Evolutionary conservation across 2,329 filamentous ascomycete genomes (phyloP).

Genomic region (Byssothecium circinans): DNA sequence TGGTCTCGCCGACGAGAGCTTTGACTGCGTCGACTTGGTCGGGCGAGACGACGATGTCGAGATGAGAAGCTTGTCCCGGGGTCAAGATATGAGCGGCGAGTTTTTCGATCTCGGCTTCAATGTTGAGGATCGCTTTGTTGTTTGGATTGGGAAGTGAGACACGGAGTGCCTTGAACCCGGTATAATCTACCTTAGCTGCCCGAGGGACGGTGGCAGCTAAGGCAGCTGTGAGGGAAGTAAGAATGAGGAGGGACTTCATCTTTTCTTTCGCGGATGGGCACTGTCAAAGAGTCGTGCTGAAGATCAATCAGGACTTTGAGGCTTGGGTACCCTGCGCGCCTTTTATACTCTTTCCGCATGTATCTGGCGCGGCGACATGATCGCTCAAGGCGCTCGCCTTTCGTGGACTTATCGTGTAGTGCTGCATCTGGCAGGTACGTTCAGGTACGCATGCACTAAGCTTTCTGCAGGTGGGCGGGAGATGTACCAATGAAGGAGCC

Average conservation of each 20-base stretch:
- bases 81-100: conserved; percentile 38
- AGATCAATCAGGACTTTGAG: neutral
- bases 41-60: conserved; percentile 42
- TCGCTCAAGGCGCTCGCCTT: neutral
- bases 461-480: conserved; percentile 23
- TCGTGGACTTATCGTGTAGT: neutral
- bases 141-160: conserved; percentile 22
- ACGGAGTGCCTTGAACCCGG: conserved; percentile 41
- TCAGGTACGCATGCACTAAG: no score
- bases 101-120: conserved; percentile 33
- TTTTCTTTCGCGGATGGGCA: conserved; percentile 6
- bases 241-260: conserved; percentile 37
- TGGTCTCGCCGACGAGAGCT: conserved; percentile 28
- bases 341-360: neutral
- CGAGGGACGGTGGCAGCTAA: conserved; percentile 29
- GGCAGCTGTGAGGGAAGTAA: conserved; percentile 26
- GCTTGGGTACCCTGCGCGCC: neutral
- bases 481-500: conserved; percentile 18
- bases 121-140: conserved; percentile 21
- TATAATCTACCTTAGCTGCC: conserved; percentile 38
- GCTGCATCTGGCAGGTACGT: conserved; percentile 25
- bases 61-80: conserved; percentile 27
- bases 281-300: conserved; percentile 3
- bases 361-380: no score
- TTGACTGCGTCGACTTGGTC: conserved; percentile 35